These are phyloP conservation scores for Fusarium liriodendri DNA, from an alignment of 2,329 filamentous ascomycete species.

Conservation along the genomic window DNA sequence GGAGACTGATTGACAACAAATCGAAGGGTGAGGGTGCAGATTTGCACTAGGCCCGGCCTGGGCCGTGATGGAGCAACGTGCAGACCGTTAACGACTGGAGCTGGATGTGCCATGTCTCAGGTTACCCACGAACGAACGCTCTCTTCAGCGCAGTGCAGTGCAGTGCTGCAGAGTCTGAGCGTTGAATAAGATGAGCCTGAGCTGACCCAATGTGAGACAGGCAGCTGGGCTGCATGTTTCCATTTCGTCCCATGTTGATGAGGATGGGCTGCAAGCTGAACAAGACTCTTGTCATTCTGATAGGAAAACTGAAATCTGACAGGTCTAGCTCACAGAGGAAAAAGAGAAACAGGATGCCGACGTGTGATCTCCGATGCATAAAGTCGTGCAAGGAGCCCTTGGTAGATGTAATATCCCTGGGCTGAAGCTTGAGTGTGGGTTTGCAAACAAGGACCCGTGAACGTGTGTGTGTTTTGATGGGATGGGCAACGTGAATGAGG, in stretches of 20 bases:
- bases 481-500: conserved; percentile 8
- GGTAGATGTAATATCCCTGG: conserved; percentile 39
- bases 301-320: conserved; percentile 2
- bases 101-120: conserved; percentile 19
- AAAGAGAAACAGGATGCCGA: conserved; percentile 6
- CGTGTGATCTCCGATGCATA: conserved; percentile 22
- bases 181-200: neutral
- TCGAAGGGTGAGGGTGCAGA: neutral
- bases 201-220: conserved; percentile 26
- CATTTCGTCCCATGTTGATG: conserved; percentile 22
- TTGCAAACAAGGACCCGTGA: conserved; percentile 2
- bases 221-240: conserved; percentile 12
- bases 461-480: conserved; percentile 10
- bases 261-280: neutral
- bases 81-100: conserved; percentile 6
- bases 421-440: conserved; percentile 42
- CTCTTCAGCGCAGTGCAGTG: neutral
- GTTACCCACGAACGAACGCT: neutral
- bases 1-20: neutral
- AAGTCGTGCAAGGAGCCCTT: conserved; percentile 28
- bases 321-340: neutral
- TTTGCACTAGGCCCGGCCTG: neutral
- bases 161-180: neutral
- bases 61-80: conserved; percentile 1
- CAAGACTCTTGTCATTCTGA: neutral